Evolutionary conservation across 108 stramenopile genomes (phyloP).

Genomic region (Pinguiococcus pyrenoidosus): DNA sequence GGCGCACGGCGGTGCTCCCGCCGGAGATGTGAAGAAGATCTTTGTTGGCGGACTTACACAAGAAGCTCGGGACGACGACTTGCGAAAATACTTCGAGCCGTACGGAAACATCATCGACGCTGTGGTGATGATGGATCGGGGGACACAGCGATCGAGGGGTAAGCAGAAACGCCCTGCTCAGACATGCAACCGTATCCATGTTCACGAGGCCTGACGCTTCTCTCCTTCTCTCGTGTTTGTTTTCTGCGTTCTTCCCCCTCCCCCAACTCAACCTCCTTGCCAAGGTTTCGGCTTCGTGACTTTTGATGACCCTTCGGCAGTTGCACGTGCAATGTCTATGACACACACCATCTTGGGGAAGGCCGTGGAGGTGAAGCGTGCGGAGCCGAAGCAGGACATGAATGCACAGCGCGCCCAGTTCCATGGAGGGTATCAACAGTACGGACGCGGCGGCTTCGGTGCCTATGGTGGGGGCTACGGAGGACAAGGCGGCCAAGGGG

Average conservation of each 20-base stretch:
- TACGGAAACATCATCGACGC: slow-evolving; percentile 28
- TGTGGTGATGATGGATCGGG: slow-evolving; percentile 35
- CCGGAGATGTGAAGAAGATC: slow-evolving; percentile 13
- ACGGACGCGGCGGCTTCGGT: not conserved
- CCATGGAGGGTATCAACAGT: not conserved
- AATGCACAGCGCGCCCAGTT: not conserved
- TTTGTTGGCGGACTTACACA: slow-evolving; percentile 39
- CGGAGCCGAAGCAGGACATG: slow-evolving; percentile 19
- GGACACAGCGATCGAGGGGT: slow-evolving; percentile 31
- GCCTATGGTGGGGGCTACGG: slow-evolving; percentile 1
- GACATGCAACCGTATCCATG: too few species aligned
- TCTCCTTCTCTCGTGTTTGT: too few species aligned
- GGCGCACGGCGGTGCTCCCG: not conserved
- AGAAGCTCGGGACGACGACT: slow-evolving; percentile 33
- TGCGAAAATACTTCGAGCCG: slow-evolving; percentile 33
- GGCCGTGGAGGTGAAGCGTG: slow-evolving; percentile 32
- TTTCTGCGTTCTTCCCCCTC: too few species aligned
- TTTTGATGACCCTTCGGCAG: not conserved
- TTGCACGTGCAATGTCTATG: not conserved
- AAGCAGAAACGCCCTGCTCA: too few species aligned
- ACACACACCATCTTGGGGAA: slow-evolving; percentile 4
- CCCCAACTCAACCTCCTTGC: too few species aligned
- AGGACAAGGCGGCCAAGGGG: not conserved
- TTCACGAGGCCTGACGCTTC: too few species aligned
- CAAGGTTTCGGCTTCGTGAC: slow-evolving; percentile 39